These are phyloP conservation scores for Suillus plorans DNA, from an alignment of 768 basidiomycete species.

Conservation along the genomic window DNA sequence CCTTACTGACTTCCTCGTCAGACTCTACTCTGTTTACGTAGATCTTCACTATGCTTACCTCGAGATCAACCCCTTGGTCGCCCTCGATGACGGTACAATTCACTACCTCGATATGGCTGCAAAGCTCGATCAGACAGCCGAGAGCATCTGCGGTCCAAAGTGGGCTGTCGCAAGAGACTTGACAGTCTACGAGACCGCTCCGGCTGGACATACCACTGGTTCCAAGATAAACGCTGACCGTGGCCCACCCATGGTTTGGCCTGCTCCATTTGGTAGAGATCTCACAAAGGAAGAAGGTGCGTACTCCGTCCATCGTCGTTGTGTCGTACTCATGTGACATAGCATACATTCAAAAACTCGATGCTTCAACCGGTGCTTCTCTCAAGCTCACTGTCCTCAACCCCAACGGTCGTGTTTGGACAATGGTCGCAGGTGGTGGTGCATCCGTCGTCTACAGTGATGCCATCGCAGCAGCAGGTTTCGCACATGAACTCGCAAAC, in stretches of 20 bases:
- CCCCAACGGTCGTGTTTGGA: conserved; percentile 94
- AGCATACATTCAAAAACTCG: conserved; percentile 98
- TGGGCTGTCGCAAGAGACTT: conserved; percentile 97
- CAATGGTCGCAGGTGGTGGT: conserved; percentile 99
- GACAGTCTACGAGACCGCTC: conserved; percentile 61
- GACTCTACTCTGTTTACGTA: conserved; percentile 96
- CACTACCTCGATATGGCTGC: conserved; percentile 99
- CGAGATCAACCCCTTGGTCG: conserved; percentile 98
- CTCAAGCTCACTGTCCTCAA: conserved; percentile 98
- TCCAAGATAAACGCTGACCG: conserved; percentile 79
- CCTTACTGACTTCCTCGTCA: conserved; percentile 90
- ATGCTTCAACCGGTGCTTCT: conserved; percentile 95
- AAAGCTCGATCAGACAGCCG: conserved; percentile 99
- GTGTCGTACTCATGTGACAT: neutral
- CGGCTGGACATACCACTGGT: conserved; percentile 36
- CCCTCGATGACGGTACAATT: conserved; percentile 80
- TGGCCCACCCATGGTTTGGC: conserved; percentile 97
- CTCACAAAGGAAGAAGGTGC: conserved; percentile 88
- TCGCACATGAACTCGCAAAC: conserved; percentile 96
- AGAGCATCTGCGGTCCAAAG: conserved; percentile 96
- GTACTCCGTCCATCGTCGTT: neutral
- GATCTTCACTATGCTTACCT: conserved; percentile 99
- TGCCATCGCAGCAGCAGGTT: conserved; percentile 89
- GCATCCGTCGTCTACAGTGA: conserved; percentile 69
- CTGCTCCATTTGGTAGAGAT: conserved; percentile 94